Base-by-base conservation (phyloP, 192 early-diverging fungal species). In the Backusella liffmaniae region DNA sequence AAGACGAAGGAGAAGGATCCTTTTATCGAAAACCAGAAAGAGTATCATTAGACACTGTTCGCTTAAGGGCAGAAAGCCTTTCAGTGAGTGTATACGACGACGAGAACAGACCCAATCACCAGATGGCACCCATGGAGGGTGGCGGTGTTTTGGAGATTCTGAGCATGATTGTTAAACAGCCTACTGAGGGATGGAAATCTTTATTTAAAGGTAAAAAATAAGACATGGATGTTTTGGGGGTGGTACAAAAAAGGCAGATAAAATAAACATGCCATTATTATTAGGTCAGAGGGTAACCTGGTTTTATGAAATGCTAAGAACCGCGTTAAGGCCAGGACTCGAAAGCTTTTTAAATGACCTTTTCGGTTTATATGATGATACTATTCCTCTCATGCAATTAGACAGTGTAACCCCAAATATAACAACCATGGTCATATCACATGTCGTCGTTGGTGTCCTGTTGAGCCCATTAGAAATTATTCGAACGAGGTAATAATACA, bases 401-500 rank as follows among this genome's bases (percentile, higher is more conserved):
- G 89, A 86, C 76, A 88, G 62, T 80, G 84, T 77, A 66, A 88
- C 80, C 15, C 84, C 88, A 10, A 88, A 88, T 59, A 72, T 91
- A 8, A 79, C 87, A 18, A 97, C 97, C 0, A 77, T 91, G 62
- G 85, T 96, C 1, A 80, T 84, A 8, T 92, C 91, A 8, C 90
- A 92, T 80, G 82, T 93, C 2, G 76, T 92, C 6, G 89, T 92
- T 0, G 96, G 96, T n/a, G 86, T 91, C 67, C 68, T 94, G 41
- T 84, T 99, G 62, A 94, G 92, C 67, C 97, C 97, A 12, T 80
- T 99, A 65, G 97, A 99, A 76, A 87, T 99, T 6, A 88, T 93
- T 67, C 89, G 93, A 49, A 97, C 96, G 16, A 79, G 56, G 56
- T 26, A 62, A 93, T 32, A 32, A 32, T 32, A 32, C 32, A 32